Conservation (phyloP, 169 alveolate species). For the Babesia bigemina region DNA sequence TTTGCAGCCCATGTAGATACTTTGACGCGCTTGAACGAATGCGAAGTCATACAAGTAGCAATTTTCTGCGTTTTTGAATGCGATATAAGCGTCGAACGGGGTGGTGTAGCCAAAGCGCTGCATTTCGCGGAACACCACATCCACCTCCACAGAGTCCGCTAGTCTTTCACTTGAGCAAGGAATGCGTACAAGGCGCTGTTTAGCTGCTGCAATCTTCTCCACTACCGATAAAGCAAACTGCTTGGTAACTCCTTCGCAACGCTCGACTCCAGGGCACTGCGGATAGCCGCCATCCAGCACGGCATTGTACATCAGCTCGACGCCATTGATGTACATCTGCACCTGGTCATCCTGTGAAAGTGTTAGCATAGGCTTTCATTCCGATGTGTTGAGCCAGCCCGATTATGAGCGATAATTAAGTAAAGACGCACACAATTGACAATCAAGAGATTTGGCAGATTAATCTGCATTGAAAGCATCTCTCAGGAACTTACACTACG, state of each 20-base stretch:
- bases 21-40: constrained; percentile 19
- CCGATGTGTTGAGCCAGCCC: no score
- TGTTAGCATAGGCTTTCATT: not conserved
- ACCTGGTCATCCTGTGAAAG: constrained; percentile 63
- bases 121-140: constrained; percentile 32
- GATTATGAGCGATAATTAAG: no score
- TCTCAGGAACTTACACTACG: constrained; percentile 21
- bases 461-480: no score
- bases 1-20: not conserved
- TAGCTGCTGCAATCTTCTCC: constrained; percentile 24
- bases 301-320: constrained; percentile 55
- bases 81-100: constrained; percentile 37
- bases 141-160: constrained; percentile 5
- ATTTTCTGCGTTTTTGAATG: constrained; percentile 55
- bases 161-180: no score
- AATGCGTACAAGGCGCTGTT: not conserved
- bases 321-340: constrained; percentile 51
- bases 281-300: constrained; percentile 55
- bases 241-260: constrained; percentile 17
- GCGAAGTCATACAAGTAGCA: constrained; percentile 37
- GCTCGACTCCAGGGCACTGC: constrained; percentile 65
- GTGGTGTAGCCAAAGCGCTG: constrained; percentile 46
- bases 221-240: constrained; percentile 15
- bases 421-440: no score
- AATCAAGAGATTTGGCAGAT: no score